Conservation (phyloP, 306 rosid species). For the Pterocarpus santalinus region DNA sequence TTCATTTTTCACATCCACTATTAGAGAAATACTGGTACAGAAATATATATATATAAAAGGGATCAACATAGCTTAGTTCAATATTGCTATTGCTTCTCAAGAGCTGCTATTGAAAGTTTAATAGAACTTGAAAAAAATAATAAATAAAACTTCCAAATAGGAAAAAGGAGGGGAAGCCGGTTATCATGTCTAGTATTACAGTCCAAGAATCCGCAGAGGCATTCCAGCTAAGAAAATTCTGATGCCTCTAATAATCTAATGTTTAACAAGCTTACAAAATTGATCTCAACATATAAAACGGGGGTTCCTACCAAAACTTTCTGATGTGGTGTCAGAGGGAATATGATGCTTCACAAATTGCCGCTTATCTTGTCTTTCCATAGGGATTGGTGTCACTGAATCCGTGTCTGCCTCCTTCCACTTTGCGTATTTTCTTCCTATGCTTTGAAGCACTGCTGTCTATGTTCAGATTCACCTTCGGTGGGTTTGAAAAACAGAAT, state of each 20-base stretch:
- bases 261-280: conserved; percentile 28
- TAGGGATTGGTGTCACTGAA: conserved; percentile 61
- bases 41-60: no score
- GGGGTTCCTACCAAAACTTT: conserved; percentile 49
- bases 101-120: neutral
- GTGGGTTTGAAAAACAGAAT: conserved; percentile 89
- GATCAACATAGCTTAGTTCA: conserved; percentile 2
- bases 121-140: neutral
- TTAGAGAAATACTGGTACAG: neutral
- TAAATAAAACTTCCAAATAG: neutral
- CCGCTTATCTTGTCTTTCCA: conserved; percentile 48
- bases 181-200: conserved; percentile 16
- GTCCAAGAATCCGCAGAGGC: conserved; percentile 11
- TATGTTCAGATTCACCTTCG: conserved; percentile 79
- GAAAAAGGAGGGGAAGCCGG: neutral
- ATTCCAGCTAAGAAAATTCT: neutral
- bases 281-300: conserved; percentile 27
- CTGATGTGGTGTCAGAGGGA: neutral
- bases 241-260: neutral
- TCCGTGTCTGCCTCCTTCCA: conserved; percentile 64
- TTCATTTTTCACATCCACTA: neutral
- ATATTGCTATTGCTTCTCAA: neutral
- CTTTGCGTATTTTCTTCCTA: conserved; percentile 65
- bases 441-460: conserved; percentile 87
- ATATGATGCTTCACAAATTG: conserved; percentile 55